Conservation (phyloP, 805 yeast genomes). For the Ogataea neopini region DNA sequence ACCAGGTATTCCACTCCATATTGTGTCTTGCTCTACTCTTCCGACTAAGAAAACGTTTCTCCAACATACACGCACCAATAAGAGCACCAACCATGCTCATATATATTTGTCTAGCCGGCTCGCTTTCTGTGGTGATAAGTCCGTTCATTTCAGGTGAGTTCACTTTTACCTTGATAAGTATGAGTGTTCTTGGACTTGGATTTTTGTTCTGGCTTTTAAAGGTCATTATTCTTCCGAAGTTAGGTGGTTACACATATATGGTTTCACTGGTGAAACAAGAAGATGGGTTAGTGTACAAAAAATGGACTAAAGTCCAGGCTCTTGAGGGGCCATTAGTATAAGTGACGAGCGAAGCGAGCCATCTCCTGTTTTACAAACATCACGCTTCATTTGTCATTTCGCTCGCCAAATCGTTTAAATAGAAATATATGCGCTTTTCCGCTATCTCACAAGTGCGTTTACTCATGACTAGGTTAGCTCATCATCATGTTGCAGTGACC, state of each 20-base stretch:
- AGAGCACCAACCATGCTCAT: slow-evolving; percentile 33
- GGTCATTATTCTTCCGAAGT: slow-evolving; percentile 18
- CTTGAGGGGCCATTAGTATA: not conserved
- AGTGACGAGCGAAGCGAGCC: not conserved
- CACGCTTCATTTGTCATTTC: too few species aligned
- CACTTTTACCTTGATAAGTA: slow-evolving; percentile 28
- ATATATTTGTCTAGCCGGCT: slow-evolving; percentile 43
- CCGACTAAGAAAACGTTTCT: slow-evolving; percentile 23
- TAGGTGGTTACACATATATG: slow-evolving; percentile 16
- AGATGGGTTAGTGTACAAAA: slow-evolving; percentile 28
- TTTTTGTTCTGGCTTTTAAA: slow-evolving; percentile 25
- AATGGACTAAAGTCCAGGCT: slow-evolving; percentile 20
- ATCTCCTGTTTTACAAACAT: too few species aligned
- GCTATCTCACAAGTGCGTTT: too few species aligned
- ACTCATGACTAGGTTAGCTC: too few species aligned
- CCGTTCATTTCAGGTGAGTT: slow-evolving; percentile 46
- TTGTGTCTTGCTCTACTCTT: slow-evolving; percentile 27
- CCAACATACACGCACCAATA: slow-evolving; percentile 27
- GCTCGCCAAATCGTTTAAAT: too few species aligned
- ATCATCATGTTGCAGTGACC: slow-evolving; percentile 61
- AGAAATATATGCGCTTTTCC: not conserved
- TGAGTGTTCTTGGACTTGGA: slow-evolving; percentile 22
- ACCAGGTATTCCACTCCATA: slow-evolving; percentile 40
- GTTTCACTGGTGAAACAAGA: slow-evolving; percentile 10
- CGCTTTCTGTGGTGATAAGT: slow-evolving; percentile 48